Conservation (phyloP, 2,329 filamentous ascomycete species). For the Fusarium sp. region DNA sequence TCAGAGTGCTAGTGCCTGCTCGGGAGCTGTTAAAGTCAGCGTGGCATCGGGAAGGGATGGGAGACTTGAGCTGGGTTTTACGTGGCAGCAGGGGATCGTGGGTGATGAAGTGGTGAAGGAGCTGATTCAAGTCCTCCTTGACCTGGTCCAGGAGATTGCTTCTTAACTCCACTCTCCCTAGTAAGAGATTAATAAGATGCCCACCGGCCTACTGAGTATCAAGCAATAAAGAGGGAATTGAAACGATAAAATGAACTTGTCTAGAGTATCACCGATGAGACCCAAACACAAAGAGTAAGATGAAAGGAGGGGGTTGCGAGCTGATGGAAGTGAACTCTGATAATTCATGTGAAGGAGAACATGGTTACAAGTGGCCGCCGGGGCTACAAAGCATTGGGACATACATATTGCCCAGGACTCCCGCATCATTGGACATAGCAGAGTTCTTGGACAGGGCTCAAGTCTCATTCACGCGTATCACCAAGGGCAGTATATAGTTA, state of each 20-base stretch:
- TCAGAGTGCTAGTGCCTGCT: background rate
- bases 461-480: background rate
- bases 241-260: background rate
- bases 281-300: background rate
- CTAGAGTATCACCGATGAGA: background rate
- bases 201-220: background rate
- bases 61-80: background rate
- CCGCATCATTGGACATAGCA: no score
- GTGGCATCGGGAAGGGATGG: background rate
- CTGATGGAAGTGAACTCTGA: no score
- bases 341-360: no score
- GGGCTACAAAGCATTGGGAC: no score
- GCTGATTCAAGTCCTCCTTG: background rate
- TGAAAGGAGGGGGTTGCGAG: background rate
- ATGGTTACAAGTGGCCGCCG: no score
- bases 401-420: no score
- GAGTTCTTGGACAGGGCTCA: background rate
- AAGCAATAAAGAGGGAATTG: background rate
- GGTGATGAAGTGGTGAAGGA: background rate
- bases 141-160: background rate
- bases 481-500: background rate
- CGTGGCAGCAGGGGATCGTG: background rate
- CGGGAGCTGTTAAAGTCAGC: background rate
- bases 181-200: no score
- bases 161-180: no score